Conservation (phyloP, 2,329 filamentous ascomycete species). For the Claviceps spartinae region DNA sequence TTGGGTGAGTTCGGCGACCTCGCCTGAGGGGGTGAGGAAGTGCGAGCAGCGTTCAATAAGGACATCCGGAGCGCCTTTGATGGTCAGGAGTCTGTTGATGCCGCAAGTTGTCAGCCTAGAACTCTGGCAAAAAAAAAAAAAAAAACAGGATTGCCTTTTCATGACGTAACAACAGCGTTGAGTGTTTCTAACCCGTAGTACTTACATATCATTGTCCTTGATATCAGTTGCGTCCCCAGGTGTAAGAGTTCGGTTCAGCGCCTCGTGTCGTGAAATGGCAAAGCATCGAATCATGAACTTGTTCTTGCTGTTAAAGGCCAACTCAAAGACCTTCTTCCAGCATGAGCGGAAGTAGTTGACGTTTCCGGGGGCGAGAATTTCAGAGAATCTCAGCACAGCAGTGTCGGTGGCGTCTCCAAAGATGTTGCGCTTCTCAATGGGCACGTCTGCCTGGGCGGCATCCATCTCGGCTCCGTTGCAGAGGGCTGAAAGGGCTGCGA, state of each 20-base stretch:
- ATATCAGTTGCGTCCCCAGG: slow-evolving; percentile 21
- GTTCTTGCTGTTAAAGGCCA: slow-evolving; percentile 72
- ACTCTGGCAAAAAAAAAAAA: background rate
- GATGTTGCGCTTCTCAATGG: slow-evolving; percentile 48
- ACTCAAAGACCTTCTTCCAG: slow-evolving; percentile 54
- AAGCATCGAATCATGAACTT: slow-evolving; percentile 65
- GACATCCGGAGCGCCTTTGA: slow-evolving; percentile 68
- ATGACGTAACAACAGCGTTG: too few species aligned
- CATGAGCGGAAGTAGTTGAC: slow-evolving; percentile 45
- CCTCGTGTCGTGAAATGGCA: slow-evolving; percentile 24
- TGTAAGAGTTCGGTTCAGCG: slow-evolving; percentile 23
- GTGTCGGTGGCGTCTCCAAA: slow-evolving; percentile 67
- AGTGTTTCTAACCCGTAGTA: background rate
- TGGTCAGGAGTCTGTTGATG: slow-evolving; percentile 45
- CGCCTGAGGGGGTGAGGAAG: slow-evolving; percentile 42
- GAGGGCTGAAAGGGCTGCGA: slow-evolving; percentile 48
- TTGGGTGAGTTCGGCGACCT: slow-evolving; percentile 33
- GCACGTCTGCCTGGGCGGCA: slow-evolving; percentile 43
- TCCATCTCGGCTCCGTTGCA: slow-evolving; percentile 71
- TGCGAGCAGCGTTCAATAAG: slow-evolving; percentile 49
- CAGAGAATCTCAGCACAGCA: slow-evolving; percentile 58
- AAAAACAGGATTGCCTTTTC: background rate
- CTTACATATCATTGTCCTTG: slow-evolving; percentile 23
- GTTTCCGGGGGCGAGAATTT: slow-evolving; percentile 38
- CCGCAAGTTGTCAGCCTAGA: background rate